A percentile compares a stretch with the other conserved stretches of the same genome.
phyloP scores from a whole-genome alignment of 202 grass and related monocot species.

The Setaria viridis region DNA sequence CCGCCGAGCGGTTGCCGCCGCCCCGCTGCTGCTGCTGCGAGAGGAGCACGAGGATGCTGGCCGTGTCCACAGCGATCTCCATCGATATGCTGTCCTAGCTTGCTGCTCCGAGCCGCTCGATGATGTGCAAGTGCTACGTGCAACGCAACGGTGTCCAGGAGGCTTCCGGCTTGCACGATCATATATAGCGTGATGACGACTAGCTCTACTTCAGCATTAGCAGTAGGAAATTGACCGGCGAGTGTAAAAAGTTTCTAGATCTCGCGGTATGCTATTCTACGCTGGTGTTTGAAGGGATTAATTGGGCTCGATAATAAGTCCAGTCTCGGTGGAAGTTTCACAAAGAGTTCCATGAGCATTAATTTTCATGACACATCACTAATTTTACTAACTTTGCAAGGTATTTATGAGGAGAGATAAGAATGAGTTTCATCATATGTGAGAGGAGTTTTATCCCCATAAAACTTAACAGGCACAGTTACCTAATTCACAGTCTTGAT shows the following conservation, averaged over 20 bases:
- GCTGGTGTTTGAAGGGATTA: slow-evolving; percentile 17
- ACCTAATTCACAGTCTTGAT: too few species aligned
- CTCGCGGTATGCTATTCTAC: slow-evolving; percentile 37
- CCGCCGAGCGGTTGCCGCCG: too few species aligned
- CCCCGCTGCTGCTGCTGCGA: not conserved
- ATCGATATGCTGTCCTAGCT: not conserved
- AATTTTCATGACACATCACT: too few species aligned
- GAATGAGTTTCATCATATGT: too few species aligned
- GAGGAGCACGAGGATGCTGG: slow-evolving; percentile 5
- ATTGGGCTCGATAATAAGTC: not conserved
- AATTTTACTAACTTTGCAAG: too few species aligned
- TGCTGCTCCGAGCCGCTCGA: not conserved
- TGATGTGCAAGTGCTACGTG: not conserved
- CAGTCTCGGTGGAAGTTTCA: too few species aligned
- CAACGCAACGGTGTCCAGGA: not conserved
- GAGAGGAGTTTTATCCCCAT: too few species aligned
- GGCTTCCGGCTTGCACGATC: not conserved
- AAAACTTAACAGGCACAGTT: too few species aligned
- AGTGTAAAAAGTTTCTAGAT: slow-evolving; percentile 41
- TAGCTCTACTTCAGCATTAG: not conserved
- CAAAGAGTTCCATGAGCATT: too few species aligned
- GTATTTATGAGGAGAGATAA: too few species aligned
- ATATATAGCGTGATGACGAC: not conserved
- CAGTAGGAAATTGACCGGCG: not conserved
- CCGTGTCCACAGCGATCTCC: slow-evolving; percentile 29